Conservation (phyloP, 192 early-diverging fungal genomes). For the Linnemannia hyalina region DNA sequence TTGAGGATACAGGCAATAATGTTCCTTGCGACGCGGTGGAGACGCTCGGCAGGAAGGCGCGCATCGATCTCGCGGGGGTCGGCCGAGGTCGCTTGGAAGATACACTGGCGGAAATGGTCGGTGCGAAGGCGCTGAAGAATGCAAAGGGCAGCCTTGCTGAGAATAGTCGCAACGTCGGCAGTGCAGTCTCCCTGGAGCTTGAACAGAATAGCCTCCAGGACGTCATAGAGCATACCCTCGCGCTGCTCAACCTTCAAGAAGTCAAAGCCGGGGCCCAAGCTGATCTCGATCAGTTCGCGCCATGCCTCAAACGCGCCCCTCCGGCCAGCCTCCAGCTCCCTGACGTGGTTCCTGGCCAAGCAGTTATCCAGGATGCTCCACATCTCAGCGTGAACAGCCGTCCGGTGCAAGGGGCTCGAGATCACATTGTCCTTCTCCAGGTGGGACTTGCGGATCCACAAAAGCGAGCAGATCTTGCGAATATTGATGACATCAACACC, state of each 20-base stretch:
- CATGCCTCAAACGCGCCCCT: constrained; percentile 82
- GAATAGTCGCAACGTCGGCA: constrained; percentile 61
- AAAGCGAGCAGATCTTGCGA: constrained; percentile 70
- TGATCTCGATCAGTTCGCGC: constrained; percentile 84
- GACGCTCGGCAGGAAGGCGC: constrained; percentile 66
- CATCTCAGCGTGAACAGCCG: constrained; percentile 68
- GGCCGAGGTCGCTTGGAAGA: constrained; percentile 64
- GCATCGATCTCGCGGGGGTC: constrained; percentile 63
- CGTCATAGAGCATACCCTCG: constrained; percentile 72
- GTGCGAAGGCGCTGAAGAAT: constrained; percentile 68
- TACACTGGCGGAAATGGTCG: constrained; percentile 66
- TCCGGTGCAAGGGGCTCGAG: constrained; percentile 58
- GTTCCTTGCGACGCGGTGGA: constrained; percentile 62
- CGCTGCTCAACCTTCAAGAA: constrained; percentile 72
- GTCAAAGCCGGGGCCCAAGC: constrained; percentile 75
- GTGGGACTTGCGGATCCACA: constrained; percentile 61
- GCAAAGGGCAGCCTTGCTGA: constrained; percentile 70
- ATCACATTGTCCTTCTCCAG: constrained; percentile 63
- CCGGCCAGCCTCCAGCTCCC: constrained; percentile 77
- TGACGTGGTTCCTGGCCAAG: constrained; percentile 79
- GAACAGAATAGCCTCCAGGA: constrained; percentile 76
- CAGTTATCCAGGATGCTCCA: constrained; percentile 71
- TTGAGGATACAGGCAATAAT: constrained; percentile 74
- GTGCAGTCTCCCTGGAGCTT: constrained; percentile 65
- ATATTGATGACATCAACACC: constrained; percentile 80